Conservation (phyloP, 208 protist species). For the Leishmania turanica region DNA sequence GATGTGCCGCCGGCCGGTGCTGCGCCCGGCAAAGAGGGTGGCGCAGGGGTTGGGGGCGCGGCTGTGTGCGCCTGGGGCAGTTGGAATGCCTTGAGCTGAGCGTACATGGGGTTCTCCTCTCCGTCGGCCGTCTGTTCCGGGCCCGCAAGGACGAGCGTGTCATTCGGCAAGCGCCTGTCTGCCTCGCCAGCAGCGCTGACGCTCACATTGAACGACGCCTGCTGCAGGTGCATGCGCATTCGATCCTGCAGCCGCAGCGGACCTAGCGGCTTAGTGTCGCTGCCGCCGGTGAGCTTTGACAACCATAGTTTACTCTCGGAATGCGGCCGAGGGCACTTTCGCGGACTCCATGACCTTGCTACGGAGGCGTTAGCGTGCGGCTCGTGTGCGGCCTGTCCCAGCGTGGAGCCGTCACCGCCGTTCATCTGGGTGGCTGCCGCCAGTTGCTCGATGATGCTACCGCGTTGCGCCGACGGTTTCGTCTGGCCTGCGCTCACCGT, state of each 20-base stretch:
- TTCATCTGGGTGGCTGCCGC: constrained; percentile 5
- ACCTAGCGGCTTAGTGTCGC: neutral
- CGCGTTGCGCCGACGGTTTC: neutral
- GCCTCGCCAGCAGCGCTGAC: neutral
- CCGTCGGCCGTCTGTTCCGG: constrained; percentile 9
- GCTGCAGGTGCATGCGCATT: constrained; percentile 25
- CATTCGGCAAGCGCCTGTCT: constrained; percentile 11
- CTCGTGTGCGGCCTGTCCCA: neutral
- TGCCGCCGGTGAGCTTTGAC: neutral
- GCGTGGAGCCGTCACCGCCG: neutral
- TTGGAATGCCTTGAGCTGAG: constrained; percentile 13
- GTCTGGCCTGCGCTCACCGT: neutral
- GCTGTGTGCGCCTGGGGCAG: neutral
- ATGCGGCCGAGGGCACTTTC: neutral
- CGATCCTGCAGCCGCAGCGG: constrained; percentile 6
- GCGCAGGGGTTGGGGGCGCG: neutral
- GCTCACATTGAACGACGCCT: constrained; percentile 9
- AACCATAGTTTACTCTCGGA: neutral
- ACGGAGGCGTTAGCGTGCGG: neutral
- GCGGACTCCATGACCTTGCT: neutral
- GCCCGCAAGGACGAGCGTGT: constrained; percentile 16
- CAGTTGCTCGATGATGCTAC: constrained; percentile 25
- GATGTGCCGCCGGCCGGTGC: neutral
- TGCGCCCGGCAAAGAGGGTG: neutral
- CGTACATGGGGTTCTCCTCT: constrained; percentile 11